Base-by-base conservation (phyloP, 768 basidiomycete species). In the Tricholoma sp. region DNA sequence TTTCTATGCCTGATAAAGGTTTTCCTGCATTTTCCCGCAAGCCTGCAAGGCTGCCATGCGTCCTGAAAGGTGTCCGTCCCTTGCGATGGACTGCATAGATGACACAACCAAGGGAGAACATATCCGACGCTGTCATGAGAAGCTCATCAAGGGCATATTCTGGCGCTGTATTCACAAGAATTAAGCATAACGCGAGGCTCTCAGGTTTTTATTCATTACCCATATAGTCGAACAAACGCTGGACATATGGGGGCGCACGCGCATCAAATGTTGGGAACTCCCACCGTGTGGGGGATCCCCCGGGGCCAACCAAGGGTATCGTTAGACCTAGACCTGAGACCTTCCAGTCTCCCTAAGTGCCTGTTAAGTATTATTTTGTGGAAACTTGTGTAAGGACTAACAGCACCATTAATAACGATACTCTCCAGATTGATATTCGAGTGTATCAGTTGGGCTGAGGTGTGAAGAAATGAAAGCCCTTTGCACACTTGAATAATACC, bases 141-240 rank as follows among this genome's bases (percentile, higher is more conserved):
- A 85, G 80, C 66, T 97, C 94, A 67, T 98, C 94, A 57, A 98
- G 72, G 1, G 87, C 91, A 72, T 96, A 98, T 72, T 98, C 97
- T 0, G 96, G 94, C 1, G 94, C 95, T 95, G 8, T 56, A n/a
- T 45, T 48, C 9, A 28, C 17, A 52, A 18, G 13, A 24, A 17
- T 56, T 33, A 47, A 52, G 29, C 17, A 50, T 9, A 15, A 49
- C 32, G 31, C 29, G n/a, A 32, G n/a, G 47, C 47, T 32, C 47
- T 9, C 9, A 17, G 53, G 57, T 20, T n/a, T 31, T 36, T 15
- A 34, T 53, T 29, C 79, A n/a, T 39, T 68, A 93, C 93, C 94
- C 70, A 97, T 90, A 66, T 94, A 98, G 70, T 99, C 95, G 62
- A 95, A 92, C 31, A 93, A 91, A 47, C 93, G 84, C 70, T 98